Evolutionary conservation across 129 eudicot species (phyloP).

Genomic region (Calendula officinalis): DNA sequence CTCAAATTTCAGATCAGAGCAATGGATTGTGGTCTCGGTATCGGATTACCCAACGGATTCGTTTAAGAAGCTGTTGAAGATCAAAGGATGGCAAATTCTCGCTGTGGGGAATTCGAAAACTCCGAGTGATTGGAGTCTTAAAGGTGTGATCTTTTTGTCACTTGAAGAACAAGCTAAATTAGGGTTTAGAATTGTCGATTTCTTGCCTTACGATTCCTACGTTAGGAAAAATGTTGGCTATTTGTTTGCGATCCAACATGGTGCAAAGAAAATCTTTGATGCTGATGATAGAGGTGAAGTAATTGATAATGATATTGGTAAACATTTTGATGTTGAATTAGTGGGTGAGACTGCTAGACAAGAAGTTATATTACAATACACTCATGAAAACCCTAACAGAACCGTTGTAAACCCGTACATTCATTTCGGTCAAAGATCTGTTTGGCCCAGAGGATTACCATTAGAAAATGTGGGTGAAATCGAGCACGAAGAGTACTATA

Average conservation of each 20-base stretch:
- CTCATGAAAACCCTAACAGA: slow-evolving; percentile 79
- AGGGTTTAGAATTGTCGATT: slow-evolving; percentile 76
- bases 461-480: slow-evolving; percentile 91
- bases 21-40: slow-evolving; percentile 84
- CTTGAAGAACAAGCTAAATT: slow-evolving; percentile 74
- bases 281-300: slow-evolving; percentile 94
- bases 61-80: slow-evolving; percentile 43
- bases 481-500: slow-evolving; percentile 78
- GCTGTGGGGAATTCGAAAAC: slow-evolving; percentile 84
- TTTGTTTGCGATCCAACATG: slow-evolving; percentile 97
- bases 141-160: slow-evolving; percentile 78
- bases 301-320: slow-evolving; percentile 82
- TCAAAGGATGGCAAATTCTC: slow-evolving; percentile 88
- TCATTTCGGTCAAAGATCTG: slow-evolving; percentile 91
- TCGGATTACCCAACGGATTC: slow-evolving; percentile 69
- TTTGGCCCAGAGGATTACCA: slow-evolving; percentile 96
- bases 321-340: slow-evolving; percentile 92
- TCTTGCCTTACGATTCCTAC: slow-evolving; percentile 81
- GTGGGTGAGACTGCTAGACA: slow-evolving; percentile 91
- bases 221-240: slow-evolving; percentile 88
- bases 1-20: slow-evolving; percentile 61
- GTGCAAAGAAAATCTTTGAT: slow-evolving; percentile 85
- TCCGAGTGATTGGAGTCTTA: slow-evolving; percentile 73
- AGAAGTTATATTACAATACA: slow-evolving; percentile 80
- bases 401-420: slow-evolving; percentile 89